Conservation (phyloP, 2,329 filamentous ascomycete species). For the Pseudocercospora cruenta region DNA sequence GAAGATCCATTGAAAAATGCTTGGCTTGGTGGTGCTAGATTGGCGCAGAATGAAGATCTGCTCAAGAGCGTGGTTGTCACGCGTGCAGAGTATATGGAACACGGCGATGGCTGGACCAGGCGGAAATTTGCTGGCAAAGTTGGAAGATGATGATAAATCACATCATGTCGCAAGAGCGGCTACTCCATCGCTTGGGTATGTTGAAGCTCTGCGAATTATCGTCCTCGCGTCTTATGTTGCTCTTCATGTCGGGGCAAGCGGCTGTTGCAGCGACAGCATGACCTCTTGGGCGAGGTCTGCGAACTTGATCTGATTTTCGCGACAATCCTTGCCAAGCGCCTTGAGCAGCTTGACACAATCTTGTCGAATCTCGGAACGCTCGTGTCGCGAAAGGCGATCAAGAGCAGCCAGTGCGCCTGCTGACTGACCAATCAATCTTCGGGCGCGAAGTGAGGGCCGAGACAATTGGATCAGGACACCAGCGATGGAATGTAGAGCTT, state of each 20-base stretch:
- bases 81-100: constrained; percentile 86
- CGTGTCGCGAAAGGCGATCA: constrained; percentile 30
- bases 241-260: neutral
- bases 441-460: constrained; percentile 27
- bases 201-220: no score
- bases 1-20: constrained; percentile 76
- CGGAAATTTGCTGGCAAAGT: constrained; percentile 40
- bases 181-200: no score
- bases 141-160: constrained; percentile 32
- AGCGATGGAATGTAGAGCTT: constrained; percentile 34
- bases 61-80: constrained; percentile 74
- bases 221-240: no score
- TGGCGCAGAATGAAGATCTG: constrained; percentile 69
- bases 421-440: constrained; percentile 30
- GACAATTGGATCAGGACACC: constrained; percentile 36
- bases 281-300: constrained; percentile 26
- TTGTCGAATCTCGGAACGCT: constrained; percentile 33
- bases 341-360: constrained; percentile 34
- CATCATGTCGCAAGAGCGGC: no score
- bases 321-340: constrained; percentile 34
- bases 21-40: constrained; percentile 81
- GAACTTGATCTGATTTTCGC: constrained; percentile 33
- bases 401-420: constrained; percentile 23
- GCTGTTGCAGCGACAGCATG: constrained; percentile 16
- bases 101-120: constrained; percentile 59